Percentiles rank a stretch among this genome's conserved stretches.
Evolutionary conservation across 495 filamentous ascomycete species (phyloP).

Genomic region (Xylaria telfairii): DNA sequence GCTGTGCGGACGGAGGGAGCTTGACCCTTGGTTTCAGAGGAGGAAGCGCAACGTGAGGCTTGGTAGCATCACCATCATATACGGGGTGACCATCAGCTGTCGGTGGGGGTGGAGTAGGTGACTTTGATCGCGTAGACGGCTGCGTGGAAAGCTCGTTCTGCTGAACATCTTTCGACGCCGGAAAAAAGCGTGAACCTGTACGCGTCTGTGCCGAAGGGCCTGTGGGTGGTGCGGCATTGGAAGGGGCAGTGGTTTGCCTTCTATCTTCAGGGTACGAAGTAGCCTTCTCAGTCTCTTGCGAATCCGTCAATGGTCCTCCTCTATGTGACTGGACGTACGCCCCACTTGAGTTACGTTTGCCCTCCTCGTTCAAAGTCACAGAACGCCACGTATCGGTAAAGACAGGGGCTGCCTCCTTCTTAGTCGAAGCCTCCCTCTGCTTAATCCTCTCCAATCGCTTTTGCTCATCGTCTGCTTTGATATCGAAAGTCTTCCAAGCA

Average conservation of each 20-base stretch:
- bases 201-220: conserved; percentile 45
- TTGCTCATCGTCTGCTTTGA: conserved; percentile 26
- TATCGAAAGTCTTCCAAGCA: conserved; percentile 32
- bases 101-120: conserved; percentile 75
- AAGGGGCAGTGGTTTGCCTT: conserved; percentile 31
- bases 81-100: conserved; percentile 74
- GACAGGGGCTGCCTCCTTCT: conserved; percentile 2
- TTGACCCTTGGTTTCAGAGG: conserved; percentile 71
- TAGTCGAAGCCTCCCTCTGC: background rate
- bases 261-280: conserved; percentile 40
- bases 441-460: conserved; percentile 34
- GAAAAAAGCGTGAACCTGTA: conserved; percentile 75
- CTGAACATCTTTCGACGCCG: conserved; percentile 36
- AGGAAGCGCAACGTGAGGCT: conserved; percentile 73
- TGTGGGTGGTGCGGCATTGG: conserved; percentile 41
- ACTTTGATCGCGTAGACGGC: conserved; percentile 42
- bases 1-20: conserved; percentile 62
- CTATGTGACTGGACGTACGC: conserved; percentile 7
- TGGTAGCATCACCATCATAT: conserved; percentile 67
- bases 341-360: conserved; percentile 13
- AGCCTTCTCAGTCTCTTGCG: conserved; percentile 18
- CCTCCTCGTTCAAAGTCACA: conserved; percentile 20
- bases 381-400: conserved; percentile 23
- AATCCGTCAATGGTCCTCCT: conserved; percentile 7
- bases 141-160: conserved; percentile 22